These are phyloP conservation scores for Hansenula lynferdii DNA, from an alignment of 1,139 yeast species.

Conservation along the genomic window DNA sequence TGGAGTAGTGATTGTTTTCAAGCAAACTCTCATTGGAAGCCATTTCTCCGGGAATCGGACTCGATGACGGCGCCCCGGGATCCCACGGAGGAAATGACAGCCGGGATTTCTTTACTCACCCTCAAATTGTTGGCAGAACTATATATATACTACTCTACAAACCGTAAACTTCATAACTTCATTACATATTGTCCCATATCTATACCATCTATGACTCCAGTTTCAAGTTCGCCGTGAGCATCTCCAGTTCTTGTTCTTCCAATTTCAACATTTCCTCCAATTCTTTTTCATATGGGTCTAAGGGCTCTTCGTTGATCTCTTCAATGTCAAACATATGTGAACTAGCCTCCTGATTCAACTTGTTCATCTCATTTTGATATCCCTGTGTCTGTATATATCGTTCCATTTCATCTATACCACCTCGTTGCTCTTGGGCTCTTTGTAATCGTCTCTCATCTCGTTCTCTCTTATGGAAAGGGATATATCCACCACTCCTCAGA, in stretches of 20 bases:
- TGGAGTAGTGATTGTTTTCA: conserved; percentile 2
- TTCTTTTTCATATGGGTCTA: conserved; percentile 3
- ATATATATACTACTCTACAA: too few relatives aligned
- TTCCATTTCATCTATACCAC: conserved; percentile 13
- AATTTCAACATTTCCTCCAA: conserved; percentile 4
- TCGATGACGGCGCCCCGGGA: neutral
- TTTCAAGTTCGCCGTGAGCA: conserved; percentile 4
- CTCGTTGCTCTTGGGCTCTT: too few relatives aligned
- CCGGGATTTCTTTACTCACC: too few relatives aligned
- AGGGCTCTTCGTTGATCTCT: conserved; percentile 1
- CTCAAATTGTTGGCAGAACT: too few relatives aligned
- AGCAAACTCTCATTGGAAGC: neutral
- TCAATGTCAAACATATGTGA: conserved; percentile 4
- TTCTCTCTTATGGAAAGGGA: too few relatives aligned
- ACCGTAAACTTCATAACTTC: neutral
- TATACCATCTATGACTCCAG: neutral
- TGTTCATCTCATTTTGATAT: neutral
- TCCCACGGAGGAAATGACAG: neutral
- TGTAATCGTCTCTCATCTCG: conserved; percentile 4
- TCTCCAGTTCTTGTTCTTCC: conserved; percentile 7
- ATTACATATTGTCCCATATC: neutral
- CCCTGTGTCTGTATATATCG: conserved; percentile 4
- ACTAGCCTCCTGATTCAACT: conserved; percentile 5
- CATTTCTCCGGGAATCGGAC: conserved; percentile 1
- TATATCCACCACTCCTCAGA: conserved; percentile 8